These are phyloP conservation scores for Trametes meyenii DNA, from an alignment of 768 basidiomycete genomes.

Conservation along the genomic window DNA sequence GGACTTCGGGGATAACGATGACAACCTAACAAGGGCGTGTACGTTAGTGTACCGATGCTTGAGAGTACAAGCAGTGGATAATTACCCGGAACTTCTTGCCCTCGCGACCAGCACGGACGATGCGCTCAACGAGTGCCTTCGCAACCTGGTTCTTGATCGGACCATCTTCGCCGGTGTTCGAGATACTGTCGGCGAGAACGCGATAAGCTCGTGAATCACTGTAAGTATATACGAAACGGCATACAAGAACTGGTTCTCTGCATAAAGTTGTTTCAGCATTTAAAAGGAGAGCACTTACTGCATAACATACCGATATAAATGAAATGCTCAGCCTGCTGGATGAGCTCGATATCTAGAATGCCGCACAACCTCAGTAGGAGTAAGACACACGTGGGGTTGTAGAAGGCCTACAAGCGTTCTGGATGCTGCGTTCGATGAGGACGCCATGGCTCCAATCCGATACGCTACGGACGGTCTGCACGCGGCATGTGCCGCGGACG, in stretches of 20 bases:
- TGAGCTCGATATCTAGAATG: constrained; percentile 69
- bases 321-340: constrained; percentile 82
- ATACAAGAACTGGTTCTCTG: constrained; percentile 88
- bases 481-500: constrained; percentile 58
- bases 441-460: constrained; percentile 96
- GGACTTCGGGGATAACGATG: constrained; percentile 87
- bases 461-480: constrained; percentile 85
- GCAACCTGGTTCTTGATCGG: constrained; percentile 85
- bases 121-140: constrained; percentile 78
- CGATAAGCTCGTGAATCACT: not conserved
- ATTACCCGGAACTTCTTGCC: constrained; percentile 77
- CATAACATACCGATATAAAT: constrained; percentile 82
- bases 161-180: constrained; percentile 57
- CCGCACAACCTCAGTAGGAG: not conserved
- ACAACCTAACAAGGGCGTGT: constrained; percentile 57
- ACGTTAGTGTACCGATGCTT: not conserved
- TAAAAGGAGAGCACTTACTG: not conserved
- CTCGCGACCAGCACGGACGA: constrained; percentile 74
- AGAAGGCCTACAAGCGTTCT: constrained; percentile 78
- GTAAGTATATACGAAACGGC: constrained; percentile 30
- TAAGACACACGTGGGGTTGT: not conserved
- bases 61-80: not conserved
- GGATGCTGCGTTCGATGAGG: constrained; percentile 87
- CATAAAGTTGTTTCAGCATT: not conserved
- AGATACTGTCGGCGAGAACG: constrained; percentile 60